Conservation (phyloP, 257 asterid genomes). For the Solanum sejunctum region DNA sequence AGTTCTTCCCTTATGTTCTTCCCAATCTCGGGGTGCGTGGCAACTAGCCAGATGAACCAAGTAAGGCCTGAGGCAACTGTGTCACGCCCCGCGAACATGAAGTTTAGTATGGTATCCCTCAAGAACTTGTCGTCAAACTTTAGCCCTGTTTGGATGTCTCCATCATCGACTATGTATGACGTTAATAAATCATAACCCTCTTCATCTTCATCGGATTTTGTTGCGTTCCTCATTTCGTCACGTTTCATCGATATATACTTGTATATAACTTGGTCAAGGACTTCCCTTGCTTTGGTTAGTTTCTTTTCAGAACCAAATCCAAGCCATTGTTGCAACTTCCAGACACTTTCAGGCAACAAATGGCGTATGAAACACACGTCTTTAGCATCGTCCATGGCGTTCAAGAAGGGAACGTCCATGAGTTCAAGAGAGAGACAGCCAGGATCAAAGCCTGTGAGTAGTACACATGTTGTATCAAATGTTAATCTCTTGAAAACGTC, state of each 20-base stretch:
- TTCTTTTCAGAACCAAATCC: slow-evolving; percentile 27
- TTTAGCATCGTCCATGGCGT: slow-evolving; percentile 39
- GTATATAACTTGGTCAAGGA: slow-evolving; percentile 19
- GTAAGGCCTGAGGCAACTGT: background rate
- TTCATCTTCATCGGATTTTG: background rate
- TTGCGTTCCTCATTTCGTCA: background rate
- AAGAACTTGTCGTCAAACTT: slow-evolving; percentile 21
- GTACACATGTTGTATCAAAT: slow-evolving; percentile 28
- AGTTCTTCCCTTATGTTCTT: background rate
- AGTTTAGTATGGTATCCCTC: slow-evolving; percentile 35
- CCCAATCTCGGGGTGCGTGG: background rate
- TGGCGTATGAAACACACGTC: slow-evolving; percentile 35
- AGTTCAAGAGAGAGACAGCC: slow-evolving; percentile 25
- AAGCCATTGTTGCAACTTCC: slow-evolving; percentile 27
- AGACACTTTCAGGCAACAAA: slow-evolving; percentile 17
- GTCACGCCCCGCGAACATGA: slow-evolving; percentile 4
- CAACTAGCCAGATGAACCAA: background rate
- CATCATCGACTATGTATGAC: slow-evolving; percentile 9
- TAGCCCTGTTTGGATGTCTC: background rate
- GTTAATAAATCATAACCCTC: slow-evolving; percentile 18
- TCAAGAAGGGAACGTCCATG: slow-evolving; percentile 26
- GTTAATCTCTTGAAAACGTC: slow-evolving; percentile 37
- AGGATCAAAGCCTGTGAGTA: slow-evolving; percentile 37
- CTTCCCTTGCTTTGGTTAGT: slow-evolving; percentile 8
- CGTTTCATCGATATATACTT: slow-evolving; percentile 10